These are phyloP conservation scores for Chalaropsis ovoidea DNA, from an alignment of 2,329 filamentous ascomycete species.

Conservation along the genomic window DNA sequence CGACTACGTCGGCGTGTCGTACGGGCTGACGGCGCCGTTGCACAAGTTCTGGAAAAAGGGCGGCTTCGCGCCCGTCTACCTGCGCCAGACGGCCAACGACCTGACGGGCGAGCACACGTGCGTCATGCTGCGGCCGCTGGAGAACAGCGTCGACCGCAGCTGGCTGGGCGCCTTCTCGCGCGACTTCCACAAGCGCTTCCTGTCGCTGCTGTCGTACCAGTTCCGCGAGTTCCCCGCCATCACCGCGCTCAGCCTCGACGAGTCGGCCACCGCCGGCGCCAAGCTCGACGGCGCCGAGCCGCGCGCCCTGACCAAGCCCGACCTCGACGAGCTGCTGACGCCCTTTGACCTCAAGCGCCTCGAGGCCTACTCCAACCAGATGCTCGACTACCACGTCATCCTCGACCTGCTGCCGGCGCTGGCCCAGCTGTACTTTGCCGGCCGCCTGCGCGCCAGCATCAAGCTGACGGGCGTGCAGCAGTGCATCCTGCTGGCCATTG, in stretches of 20 bases:
- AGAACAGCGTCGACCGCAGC: slow-evolving; percentile 54
- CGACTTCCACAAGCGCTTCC: slow-evolving; percentile 92
- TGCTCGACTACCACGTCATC: slow-evolving; percentile 96
- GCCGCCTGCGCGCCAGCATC: slow-evolving; percentile 56
- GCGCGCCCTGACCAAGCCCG: slow-evolving; percentile 51
- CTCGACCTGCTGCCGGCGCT: slow-evolving; percentile 81
- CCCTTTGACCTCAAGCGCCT: slow-evolving; percentile 92
- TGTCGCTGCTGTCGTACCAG: slow-evolving; percentile 80
- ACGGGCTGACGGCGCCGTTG: slow-evolving; percentile 74
- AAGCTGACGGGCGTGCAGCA: slow-evolving; percentile 74
- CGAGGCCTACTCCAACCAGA: slow-evolving; percentile 90
- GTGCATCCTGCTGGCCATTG: slow-evolving; percentile 78
- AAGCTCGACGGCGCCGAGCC: slow-evolving; percentile 48
- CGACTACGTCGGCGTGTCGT: slow-evolving; percentile 92
- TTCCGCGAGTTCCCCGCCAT: slow-evolving; percentile 73
- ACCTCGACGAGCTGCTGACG: slow-evolving; percentile 68
- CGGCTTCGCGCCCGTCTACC: slow-evolving; percentile 77
- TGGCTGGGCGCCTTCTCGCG: slow-evolving; percentile 87
- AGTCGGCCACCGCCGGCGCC: slow-evolving; percentile 66
- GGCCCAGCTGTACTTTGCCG: slow-evolving; percentile 74
- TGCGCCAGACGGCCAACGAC: slow-evolving; percentile 91
- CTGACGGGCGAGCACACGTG: slow-evolving; percentile 95
- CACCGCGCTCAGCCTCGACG: slow-evolving; percentile 75
- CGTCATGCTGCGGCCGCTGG: slow-evolving; percentile 84
- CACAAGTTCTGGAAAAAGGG: slow-evolving; percentile 97